A percentile compares a stretch with the other conserved stretches of the same genome.
Conservation (phyloP, 2,329 filamentous ascomycete species). For the Stemphylium vesicarium region DNA sequence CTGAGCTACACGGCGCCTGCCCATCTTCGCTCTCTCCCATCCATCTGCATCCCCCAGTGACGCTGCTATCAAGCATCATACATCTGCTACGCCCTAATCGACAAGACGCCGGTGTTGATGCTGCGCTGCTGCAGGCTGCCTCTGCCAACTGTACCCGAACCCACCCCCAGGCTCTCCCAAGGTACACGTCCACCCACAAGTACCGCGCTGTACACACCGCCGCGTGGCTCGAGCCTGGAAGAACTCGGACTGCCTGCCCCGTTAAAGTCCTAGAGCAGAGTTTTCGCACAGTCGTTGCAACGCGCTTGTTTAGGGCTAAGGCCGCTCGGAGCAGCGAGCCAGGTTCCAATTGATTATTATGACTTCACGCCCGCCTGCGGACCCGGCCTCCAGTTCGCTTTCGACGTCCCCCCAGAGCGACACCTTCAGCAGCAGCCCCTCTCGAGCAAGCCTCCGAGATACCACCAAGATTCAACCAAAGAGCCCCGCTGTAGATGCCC, state of each 20-base stretch:
- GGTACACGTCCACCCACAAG: slow-evolving; percentile 22
- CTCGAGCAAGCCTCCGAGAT: slow-evolving; percentile 20
- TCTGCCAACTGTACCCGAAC: slow-evolving; percentile 12
- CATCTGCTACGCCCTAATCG: not conserved
- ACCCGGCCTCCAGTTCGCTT: slow-evolving; percentile 26
- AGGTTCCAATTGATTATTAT: slow-evolving; percentile 42
- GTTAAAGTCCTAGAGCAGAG: slow-evolving; percentile 42
- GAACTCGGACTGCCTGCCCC: slow-evolving; percentile 41
- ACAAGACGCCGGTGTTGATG: slow-evolving; percentile 2
- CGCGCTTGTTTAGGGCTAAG: slow-evolving; percentile 43
- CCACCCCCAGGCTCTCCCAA: slow-evolving; percentile 18
- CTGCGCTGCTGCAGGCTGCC: not conserved
- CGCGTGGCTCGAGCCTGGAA: slow-evolving; percentile 28
- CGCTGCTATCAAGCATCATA: not conserved
- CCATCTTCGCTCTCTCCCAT: slow-evolving; percentile 14
- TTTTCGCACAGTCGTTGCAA: slow-evolving; percentile 39
- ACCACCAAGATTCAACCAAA: slow-evolving; percentile 28
- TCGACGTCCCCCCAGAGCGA: slow-evolving; percentile 20
- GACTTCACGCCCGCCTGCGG: slow-evolving; percentile 40
- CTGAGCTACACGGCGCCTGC: slow-evolving; percentile 27
- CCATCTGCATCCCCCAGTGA: slow-evolving; percentile 4
- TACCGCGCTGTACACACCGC: slow-evolving; percentile 34
- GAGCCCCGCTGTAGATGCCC: slow-evolving; percentile 37
- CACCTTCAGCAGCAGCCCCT: slow-evolving; percentile 21
- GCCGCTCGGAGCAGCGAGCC: slow-evolving; percentile 38